These are phyloP conservation scores for Neoboletus subvelutipes DNA, from an alignment of 768 basidiomycete species.

Conservation along the genomic window DNA sequence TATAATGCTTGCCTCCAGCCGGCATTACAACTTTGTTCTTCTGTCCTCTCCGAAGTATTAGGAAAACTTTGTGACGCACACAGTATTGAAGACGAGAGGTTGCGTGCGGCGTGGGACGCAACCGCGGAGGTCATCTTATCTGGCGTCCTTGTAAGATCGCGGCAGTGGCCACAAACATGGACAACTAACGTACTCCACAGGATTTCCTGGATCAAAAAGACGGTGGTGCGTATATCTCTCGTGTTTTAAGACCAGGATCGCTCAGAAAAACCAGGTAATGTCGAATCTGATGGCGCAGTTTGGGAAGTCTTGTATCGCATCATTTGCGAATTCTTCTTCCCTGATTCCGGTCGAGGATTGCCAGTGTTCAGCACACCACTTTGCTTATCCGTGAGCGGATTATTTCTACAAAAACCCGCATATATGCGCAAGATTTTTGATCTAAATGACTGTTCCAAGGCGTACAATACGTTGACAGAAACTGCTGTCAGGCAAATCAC, in stretches of 20 bases:
- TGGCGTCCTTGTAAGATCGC: constrained; percentile 45
- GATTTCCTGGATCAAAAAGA: constrained; percentile 26
- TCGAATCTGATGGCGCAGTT: constrained; percentile 22
- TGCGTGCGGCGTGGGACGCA: constrained; percentile 43
- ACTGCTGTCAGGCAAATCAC: constrained; percentile 38
- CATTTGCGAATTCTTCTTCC: constrained; percentile 41
- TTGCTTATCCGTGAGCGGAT: constrained; percentile 23
- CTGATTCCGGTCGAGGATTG: constrained; percentile 15
- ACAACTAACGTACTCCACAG: constrained; percentile 20
- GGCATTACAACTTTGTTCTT: constrained; percentile 41
- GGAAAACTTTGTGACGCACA: constrained; percentile 36
- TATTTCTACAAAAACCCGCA: constrained; percentile 13
- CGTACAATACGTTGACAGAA: constrained; percentile 53
- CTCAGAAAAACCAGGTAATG: constrained; percentile 15
- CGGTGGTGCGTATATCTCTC: constrained; percentile 13
- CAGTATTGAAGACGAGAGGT: constrained; percentile 17
- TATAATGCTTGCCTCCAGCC: constrained; percentile 40
- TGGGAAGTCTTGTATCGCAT: constrained; percentile 31
- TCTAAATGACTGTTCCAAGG: constrained; percentile 37
- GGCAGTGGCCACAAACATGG: not conserved
- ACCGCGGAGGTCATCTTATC: constrained; percentile 49
- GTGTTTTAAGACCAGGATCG: not conserved
- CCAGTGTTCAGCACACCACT: constrained; percentile 26
- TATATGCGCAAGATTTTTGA: constrained; percentile 29
- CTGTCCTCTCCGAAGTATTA: constrained; percentile 42